Evolutionary conservation across 2,329 filamentous ascomycete genomes (phyloP).

Genomic region (Elsinoe australis): DNA sequence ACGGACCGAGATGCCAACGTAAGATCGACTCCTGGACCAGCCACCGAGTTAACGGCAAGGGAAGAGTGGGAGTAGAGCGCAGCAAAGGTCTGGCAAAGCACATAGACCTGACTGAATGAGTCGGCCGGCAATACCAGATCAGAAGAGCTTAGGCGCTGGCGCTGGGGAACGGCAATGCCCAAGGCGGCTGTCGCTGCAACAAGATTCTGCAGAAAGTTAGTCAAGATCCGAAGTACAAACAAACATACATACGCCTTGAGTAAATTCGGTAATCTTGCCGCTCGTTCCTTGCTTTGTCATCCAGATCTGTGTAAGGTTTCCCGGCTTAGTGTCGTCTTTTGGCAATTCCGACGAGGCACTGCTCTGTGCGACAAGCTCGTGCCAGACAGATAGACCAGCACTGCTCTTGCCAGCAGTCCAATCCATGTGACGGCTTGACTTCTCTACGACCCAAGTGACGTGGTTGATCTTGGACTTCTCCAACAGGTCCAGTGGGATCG

Average conservation of each 20-base stretch:
- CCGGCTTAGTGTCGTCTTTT: slow-evolving; percentile 44
- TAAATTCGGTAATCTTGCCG: slow-evolving; percentile 70
- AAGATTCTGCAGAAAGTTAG: slow-evolving; percentile 52
- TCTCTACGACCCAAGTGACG: slow-evolving; percentile 86
- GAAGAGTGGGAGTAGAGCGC: slow-evolving; percentile 80
- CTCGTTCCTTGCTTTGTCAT: slow-evolving; percentile 42
- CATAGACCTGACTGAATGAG: slow-evolving; percentile 69
- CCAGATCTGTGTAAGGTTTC: slow-evolving; percentile 58
- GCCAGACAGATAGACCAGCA: slow-evolving; percentile 82
- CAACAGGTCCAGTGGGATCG: slow-evolving; percentile 71
- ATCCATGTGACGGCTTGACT: slow-evolving; percentile 85
- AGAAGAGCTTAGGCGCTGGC: slow-evolving; percentile 62
- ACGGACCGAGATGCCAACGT: slow-evolving; percentile 64
- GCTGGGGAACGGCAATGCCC: slow-evolving; percentile 64
- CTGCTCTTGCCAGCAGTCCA: slow-evolving; percentile 84
- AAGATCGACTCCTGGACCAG: slow-evolving; percentile 64
- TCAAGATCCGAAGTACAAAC: slow-evolving; percentile 10
- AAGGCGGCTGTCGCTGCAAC: slow-evolving; percentile 77
- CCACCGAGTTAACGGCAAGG: slow-evolving; percentile 80
- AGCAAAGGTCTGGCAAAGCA: slow-evolving; percentile 69
- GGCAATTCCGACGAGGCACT: slow-evolving; percentile 57
- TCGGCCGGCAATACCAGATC: slow-evolving; percentile 84
- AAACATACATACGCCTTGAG: slow-evolving; percentile 49
- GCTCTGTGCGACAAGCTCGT: slow-evolving; percentile 67
- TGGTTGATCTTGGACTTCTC: slow-evolving; percentile 62